Base-by-base conservation (phyloP, 805 yeast genomes). In the Yarrowia sp. region DNA sequence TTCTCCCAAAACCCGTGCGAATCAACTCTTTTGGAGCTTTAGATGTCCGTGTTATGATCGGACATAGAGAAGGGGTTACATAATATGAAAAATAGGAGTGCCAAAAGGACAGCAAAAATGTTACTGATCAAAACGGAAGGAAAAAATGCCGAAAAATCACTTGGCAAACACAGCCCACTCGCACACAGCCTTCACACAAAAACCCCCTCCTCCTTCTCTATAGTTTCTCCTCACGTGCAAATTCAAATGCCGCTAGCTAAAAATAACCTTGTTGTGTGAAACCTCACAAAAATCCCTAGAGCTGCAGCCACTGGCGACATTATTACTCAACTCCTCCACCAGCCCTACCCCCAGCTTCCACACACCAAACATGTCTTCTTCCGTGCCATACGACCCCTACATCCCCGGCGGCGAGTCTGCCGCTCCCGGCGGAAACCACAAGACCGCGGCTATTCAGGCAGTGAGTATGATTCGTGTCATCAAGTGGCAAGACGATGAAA, bases 381-480 rank as follows among this genome's bases (percentile, higher is more conserved):
- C 91, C 48, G 89, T 86, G 63, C 96, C 97, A 69, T 90, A 91
- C 77, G 96, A 91, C 78, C 96, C 96, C 75, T 91, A 89, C 75
- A 87, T 89, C 72, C 94, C 94, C 65, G 84, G 88, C 70, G 48
- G 63, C 77, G 96, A 91, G 77, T 95, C 96, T 75, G 90, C 89
- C 75, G 87, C 89, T 72, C 94, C 94, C 65, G 84, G 88, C 70
- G 67, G 70, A 67, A 69, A 73, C 72, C 70, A 52, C 73, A 85
- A 88, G 75, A 87, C 95, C 43, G 95, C 95, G 22, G 92, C 92
- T 71, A 86, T 90, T 77, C 93, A 90, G 79, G 92, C 93, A 53
- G 90, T 87, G 83, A 72, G 89, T 86, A 35, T 69, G 50, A 49
- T 50, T 22, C 52, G 65, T 43, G 35, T 36, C 63, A 41, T 16